Base-by-base conservation (phyloP, 441 rosid genomes). In the Pelargonium myrrhifolium region DNA sequence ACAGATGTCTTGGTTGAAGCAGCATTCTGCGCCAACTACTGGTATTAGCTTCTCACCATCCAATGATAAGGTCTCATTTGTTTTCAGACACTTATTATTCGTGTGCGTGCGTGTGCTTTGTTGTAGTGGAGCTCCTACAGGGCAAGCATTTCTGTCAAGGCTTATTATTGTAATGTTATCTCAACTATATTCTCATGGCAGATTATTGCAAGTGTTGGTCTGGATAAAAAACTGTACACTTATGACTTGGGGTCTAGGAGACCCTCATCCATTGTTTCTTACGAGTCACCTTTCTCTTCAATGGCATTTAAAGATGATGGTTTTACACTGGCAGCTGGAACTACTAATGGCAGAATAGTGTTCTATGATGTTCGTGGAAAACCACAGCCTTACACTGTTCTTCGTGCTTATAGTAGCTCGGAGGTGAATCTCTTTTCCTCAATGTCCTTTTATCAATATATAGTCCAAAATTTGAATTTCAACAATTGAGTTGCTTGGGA, bases 241-340 rank as follows among this genome's bases (percentile, higher is more conserved):
- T 94, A 83, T 70, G 99, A 94, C 72, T 81, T 96, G 55, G 89
- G 96, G 75, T 92, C 96, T 70, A 83, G 88, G 80, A 87, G 88
- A 77, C 78, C 85, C 71, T 85, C 94, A 56, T 85, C 97, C 39
- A 85, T 77, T 81, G 84, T 83, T 64, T 71, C 96, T 60, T 82
- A 92, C 74, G 98, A 92, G 79, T 89, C 94, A 65, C 97, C 98
- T 66, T 92, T 94, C 80, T 87, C 99, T 72, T 94, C 99, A 15
- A 73, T 94, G 85, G 93, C 96, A 65, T 92, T 85, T 81, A 87
- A 85, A 83, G 99, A 92, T 75, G 93, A 92, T 85, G 98, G 96
- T 61, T 77, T 82, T 92, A 75, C 89, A 74, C 79, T 94, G 72
- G 96, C 96, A 72, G 97, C 96, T 77, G 99, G 99, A 78, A 94